Evolutionary conservation across 805 yeast species (phyloP).

Genomic region (Tetrapisispora taiwanensis): DNA sequence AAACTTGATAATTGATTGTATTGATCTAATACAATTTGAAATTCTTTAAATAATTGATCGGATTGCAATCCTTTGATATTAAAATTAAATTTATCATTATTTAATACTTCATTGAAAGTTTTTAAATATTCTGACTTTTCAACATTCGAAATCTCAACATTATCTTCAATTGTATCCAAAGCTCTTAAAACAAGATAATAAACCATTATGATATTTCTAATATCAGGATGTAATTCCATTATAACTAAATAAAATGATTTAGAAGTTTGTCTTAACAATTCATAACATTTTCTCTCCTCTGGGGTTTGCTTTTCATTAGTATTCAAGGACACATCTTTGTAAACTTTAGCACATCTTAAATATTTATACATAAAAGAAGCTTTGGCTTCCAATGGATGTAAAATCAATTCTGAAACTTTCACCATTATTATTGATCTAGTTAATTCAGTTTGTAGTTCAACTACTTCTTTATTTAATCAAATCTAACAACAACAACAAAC

Average conservation of each 20-base stretch:
- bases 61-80: constrained; percentile 64
- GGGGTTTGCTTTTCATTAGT: neutral
- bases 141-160: constrained; percentile 70
- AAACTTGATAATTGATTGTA: constrained; percentile 62
- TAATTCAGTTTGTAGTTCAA: too few relatives aligned
- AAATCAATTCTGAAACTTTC: constrained; percentile 44
- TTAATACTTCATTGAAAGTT: constrained; percentile 53
- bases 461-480: too few relatives aligned
- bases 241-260: constrained; percentile 94
- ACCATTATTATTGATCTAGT: constrained; percentile 35
- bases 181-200: constrained; percentile 85
- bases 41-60: constrained; percentile 64
- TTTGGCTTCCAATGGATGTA: constrained; percentile 63
- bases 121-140: constrained; percentile 69
- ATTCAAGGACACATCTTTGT: constrained; percentile 30
- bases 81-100: constrained; percentile 55
- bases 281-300: constrained; percentile 42
- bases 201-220: constrained; percentile 69
- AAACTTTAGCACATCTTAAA: constrained; percentile 35
- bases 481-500: too few relatives aligned
- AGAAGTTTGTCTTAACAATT: constrained; percentile 58
- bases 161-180: constrained; percentile 92
- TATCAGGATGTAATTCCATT: constrained; percentile 80
- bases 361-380: constrained; percentile 53
- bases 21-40: constrained; percentile 57